These are phyloP conservation scores for Acrodontium crateriforme DNA, from an alignment of 2,329 filamentous ascomycete genomes.

Conservation along the genomic window DNA sequence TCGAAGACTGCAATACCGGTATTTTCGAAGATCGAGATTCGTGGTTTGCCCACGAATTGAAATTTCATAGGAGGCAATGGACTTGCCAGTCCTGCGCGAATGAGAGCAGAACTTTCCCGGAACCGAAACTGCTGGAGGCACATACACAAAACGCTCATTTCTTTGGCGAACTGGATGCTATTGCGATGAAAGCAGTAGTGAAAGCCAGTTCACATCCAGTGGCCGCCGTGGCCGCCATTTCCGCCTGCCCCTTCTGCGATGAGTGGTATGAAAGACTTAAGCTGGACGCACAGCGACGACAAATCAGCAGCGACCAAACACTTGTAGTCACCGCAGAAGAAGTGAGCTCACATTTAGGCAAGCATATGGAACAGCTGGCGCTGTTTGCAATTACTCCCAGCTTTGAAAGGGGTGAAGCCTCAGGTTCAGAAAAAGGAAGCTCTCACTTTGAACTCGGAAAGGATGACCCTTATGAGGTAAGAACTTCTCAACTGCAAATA, in stretches of 20 bases:
- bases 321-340: too few species aligned
- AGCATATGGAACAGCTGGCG: neutral
- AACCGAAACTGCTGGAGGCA: neutral
- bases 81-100: slow-evolving; percentile 6
- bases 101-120: neutral
- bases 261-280: too few species aligned
- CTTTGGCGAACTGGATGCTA: neutral
- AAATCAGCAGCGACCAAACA: too few species aligned
- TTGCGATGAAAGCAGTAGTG: neutral
- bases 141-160: neutral
- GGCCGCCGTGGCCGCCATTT: neutral
- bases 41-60: slow-evolving; percentile 13
- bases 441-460: too few species aligned
- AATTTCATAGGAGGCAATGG: slow-evolving; percentile 10
- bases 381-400: neutral
- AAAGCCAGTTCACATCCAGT: neutral
- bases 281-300: too few species aligned
- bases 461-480: too few species aligned
- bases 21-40: slow-evolving; percentile 10
- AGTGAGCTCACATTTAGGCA: neutral
- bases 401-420: too few species aligned
- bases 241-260: neutral
- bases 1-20: slow-evolving; percentile 10
- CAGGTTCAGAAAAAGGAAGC: too few species aligned
- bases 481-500: too few species aligned